Base-by-base conservation (phyloP, 2,329 filamentous ascomycete species). In the Ascochyta koolunga region DNA sequence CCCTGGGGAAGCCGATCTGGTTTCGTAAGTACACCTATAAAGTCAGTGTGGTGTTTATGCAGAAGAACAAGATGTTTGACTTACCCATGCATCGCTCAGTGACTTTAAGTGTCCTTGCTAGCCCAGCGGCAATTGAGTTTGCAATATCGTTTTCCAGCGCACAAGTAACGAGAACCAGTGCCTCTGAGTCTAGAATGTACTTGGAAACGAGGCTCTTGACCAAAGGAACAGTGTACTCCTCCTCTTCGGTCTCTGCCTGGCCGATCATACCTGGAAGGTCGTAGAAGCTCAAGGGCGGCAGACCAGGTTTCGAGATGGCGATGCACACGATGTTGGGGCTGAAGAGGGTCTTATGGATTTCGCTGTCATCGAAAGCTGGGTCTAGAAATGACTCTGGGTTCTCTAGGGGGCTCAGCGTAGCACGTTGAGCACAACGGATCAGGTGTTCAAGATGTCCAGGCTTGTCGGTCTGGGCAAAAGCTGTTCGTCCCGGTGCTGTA, bases 231-330 rank as follows among this genome's bases (percentile, higher is more conserved):
- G 93, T 77, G 51, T 89, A 64, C 1, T 57, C 38, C 0, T 57
- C 52, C 0, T 55, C 56, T 0, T 37, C 57, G 7, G 86, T 80
- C 2, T 86, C 84, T 0, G 87, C 82, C 7, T 88, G 88, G 18
- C 86, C 85, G 57, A 96, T 93, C 0, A 96, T 86, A 0, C 92
- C 92, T 0, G 92, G 92, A 0, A 96, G 80, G 56, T 96, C 92
- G 56, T 90, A 93, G 64, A 96, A 96, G 0, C 88, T 91, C 0
- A 96, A 71, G 5, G 90, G 86, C 0, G 90, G 88, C 0, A 93
- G 80, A 0, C 80, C 81, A 0, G 89, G 89, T 0, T 88, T 89
- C 0, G 85, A 85, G 22, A 96, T 91, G 46, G 91, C 84, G 21
- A 96, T 78, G 0, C 87, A 83, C 0, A 96, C 87, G 0, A 92